Evolutionary conservation across 2,329 filamentous ascomycete genomes (phyloP).

Genomic region (Bertia moriformis): DNA sequence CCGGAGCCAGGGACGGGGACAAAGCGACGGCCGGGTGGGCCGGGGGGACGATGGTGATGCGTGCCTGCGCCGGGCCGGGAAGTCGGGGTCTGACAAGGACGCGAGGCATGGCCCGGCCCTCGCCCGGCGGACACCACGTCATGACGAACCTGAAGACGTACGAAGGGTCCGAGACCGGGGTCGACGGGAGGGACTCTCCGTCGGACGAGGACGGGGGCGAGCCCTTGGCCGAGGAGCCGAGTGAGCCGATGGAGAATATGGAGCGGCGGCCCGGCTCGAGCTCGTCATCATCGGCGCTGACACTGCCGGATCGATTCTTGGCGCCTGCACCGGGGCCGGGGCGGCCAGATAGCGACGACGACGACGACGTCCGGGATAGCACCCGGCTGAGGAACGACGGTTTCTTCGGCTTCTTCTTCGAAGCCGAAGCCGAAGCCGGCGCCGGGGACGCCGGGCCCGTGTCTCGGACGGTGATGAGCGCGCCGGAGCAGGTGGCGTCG

Average conservation of each 20-base stretch:
- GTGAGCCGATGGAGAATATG: slow-evolving; percentile 3
- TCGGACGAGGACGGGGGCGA: slow-evolving; percentile 25
- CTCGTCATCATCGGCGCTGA: background rate
- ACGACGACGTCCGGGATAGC: slow-evolving; percentile 26
- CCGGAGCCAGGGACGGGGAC: slow-evolving; percentile 9
- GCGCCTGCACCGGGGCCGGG: slow-evolving; percentile 4
- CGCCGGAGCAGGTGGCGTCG: too few relatives aligned
- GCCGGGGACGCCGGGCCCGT: slow-evolving; percentile 8
- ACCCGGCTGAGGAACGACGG: slow-evolving; percentile 54
- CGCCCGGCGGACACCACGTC: slow-evolving; percentile 36
- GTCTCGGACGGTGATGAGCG: too few relatives aligned
- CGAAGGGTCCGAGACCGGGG: slow-evolving; percentile 36
- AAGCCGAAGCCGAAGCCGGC: slow-evolving; percentile 12
- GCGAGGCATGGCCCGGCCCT: slow-evolving; percentile 18
- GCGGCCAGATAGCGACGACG: too few relatives aligned
- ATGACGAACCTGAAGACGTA: slow-evolving; percentile 66
- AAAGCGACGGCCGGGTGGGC: slow-evolving; percentile 10
- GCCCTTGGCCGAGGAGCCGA: too few relatives aligned
- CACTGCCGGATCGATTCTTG: slow-evolving; percentile 10
- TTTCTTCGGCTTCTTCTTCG: slow-evolving; percentile 44
- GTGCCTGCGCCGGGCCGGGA: slow-evolving; percentile 54
- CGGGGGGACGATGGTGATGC: slow-evolving; percentile 26
- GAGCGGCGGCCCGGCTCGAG: background rate
- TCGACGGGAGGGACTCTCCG: slow-evolving; percentile 36
- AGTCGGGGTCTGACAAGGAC: slow-evolving; percentile 56